Evolutionary conservation across 202 grass and related monocot genomes (phyloP).

Genomic region (Setaria viridis): DNA sequence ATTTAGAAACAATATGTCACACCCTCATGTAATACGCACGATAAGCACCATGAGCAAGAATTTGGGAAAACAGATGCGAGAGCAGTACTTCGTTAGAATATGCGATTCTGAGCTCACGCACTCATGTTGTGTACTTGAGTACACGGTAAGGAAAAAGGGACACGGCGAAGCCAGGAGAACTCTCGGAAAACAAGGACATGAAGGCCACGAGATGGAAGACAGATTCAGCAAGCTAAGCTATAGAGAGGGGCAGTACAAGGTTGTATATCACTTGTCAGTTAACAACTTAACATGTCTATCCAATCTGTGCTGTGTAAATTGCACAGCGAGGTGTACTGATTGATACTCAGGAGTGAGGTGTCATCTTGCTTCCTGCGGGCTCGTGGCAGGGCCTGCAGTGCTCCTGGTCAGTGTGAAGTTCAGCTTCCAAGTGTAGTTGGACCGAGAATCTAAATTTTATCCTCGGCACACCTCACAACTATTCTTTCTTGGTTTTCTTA

Average conservation of each 20-base stretch:
- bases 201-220: neutral
- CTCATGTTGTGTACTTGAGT: no score
- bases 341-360: neutral
- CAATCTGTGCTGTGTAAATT: constrained; percentile 21
- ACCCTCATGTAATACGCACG: no score
- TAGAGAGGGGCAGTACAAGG: neutral
- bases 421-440: constrained; percentile 11
- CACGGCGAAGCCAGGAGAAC: neutral
- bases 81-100: no score
- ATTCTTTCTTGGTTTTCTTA: constrained; percentile 52
- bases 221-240: constrained; percentile 17
- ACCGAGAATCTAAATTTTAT: neutral
- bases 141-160: no score
- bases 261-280: neutral
- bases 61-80: no score
- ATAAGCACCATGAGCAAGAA: no score
- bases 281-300: neutral
- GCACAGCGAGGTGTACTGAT: constrained; percentile 19
- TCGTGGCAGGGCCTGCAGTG: neutral
- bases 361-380: constrained; percentile 3
- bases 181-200: neutral
- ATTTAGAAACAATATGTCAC: no score
- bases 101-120: no score
- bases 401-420: constrained; percentile 36
- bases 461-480: neutral